phyloP scores from a whole-genome alignment of 495 filamentous ascomycete genomes.

The Lophiotrema nucula region DNA sequence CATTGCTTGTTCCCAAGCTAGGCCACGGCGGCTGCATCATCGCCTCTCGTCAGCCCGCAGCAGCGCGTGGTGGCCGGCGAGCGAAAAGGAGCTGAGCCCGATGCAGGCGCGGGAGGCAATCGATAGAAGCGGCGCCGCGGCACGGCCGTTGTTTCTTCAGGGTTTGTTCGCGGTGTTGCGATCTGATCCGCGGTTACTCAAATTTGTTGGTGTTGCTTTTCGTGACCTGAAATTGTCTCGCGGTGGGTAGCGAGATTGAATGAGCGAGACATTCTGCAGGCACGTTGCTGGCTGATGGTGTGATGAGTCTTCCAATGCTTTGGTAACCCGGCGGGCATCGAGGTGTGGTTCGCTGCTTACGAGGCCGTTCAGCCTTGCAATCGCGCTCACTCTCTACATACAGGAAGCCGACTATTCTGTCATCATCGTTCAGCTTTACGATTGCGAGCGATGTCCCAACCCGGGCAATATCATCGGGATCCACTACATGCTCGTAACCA shows the following conservation, averaged over 20 bases:
- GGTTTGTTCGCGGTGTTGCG: neutral
- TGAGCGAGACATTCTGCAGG: slow-evolving; percentile 12
- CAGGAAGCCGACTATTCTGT: neutral
- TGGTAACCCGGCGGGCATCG: slow-evolving; percentile 27
- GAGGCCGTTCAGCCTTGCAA: slow-evolving; percentile 4
- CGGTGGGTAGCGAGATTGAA: neutral
- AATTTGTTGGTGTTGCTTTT: neutral
- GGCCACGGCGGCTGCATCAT: neutral
- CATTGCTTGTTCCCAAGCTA: neutral
- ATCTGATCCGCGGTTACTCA: too few relatives aligned
- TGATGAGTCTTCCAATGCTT: slow-evolving; percentile 3
- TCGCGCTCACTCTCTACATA: neutral
- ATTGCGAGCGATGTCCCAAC: too few relatives aligned
- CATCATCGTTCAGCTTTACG: neutral
- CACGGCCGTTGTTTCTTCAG: neutral
- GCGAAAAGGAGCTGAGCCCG: neutral
- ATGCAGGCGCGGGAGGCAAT: slow-evolving; percentile 2
- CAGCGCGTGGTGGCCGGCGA: neutral
- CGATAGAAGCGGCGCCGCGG: slow-evolving; percentile 8
- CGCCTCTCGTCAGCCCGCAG: neutral
- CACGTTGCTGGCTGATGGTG: slow-evolving; percentile 9
- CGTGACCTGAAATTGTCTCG: neutral
- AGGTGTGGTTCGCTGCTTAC: slow-evolving; percentile 8
- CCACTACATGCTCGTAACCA: too few relatives aligned
- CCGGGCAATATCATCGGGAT: too few relatives aligned